Conservation (phyloP, 2,329 filamentous ascomycete genomes). For the Phyllosticta citriasiana region DNA sequence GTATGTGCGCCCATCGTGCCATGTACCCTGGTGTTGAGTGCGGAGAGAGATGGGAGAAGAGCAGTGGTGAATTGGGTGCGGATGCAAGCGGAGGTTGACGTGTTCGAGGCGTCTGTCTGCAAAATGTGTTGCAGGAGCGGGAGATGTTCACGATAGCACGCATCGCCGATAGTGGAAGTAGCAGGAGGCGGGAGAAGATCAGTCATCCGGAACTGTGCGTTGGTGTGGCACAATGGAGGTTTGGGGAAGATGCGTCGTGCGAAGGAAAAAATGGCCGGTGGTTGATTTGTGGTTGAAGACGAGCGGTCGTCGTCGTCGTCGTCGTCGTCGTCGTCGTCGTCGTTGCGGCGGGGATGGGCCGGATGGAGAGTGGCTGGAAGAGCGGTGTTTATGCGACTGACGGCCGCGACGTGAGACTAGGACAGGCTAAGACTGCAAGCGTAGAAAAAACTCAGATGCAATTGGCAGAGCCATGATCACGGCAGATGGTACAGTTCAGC, state of each 20-base stretch:
- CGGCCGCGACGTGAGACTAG: not conserved
- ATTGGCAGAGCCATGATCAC: not conserved
- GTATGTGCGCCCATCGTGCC: not conserved
- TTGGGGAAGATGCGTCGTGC: not conserved
- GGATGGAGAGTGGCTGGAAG: not conserved
- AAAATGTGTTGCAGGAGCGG: not conserved
- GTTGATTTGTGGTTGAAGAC: not conserved
- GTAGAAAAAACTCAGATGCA: not conserved
- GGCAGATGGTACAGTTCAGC: not conserved
- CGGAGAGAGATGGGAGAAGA: not conserved
- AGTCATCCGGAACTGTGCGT: not conserved
- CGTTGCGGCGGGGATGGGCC: not conserved
- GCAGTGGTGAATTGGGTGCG: not conserved
- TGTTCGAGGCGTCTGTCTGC: not conserved
- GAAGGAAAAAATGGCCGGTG: not conserved
- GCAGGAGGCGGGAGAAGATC: not conserved
- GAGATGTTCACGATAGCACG: not conserved
- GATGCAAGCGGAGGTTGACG: not conserved
- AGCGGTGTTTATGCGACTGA: not conserved
- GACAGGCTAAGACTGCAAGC: not conserved
- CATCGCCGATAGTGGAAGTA: not conserved
- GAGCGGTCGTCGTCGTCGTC: not conserved
- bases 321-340: not conserved
- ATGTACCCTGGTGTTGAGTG: not conserved
- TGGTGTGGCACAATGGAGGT: not conserved